A percentile compares a stretch with the other conserved stretches of the same genome.
These are phyloP conservation scores for Schrenkiella parvula DNA, from an alignment of 345 rosid species.

Conservation along the genomic window DNA sequence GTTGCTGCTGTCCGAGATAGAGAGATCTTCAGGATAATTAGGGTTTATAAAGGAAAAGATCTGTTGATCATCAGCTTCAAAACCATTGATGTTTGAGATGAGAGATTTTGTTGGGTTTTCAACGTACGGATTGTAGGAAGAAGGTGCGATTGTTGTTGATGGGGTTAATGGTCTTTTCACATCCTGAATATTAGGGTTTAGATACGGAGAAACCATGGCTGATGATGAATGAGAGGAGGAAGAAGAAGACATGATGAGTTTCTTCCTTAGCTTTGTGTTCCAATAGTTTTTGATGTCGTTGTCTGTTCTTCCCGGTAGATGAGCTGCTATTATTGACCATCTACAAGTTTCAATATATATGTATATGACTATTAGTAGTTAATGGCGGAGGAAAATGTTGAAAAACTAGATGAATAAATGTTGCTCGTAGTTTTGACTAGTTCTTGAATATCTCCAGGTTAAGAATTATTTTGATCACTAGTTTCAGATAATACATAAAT, in stretches of 20 bases:
- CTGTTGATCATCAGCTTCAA: constrained; percentile 20
- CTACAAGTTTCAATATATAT: constrained; percentile 38
- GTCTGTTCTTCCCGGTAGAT: constrained; percentile 90
- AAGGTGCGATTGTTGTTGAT: constrained; percentile 34
- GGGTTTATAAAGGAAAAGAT: constrained; percentile 13
- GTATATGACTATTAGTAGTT: not conserved
- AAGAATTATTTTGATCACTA: not conserved
- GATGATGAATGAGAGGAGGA: constrained; percentile 22
- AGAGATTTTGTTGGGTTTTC: constrained; percentile 35
- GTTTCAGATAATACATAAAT: not conserved
- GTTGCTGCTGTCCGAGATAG: constrained; percentile 1
- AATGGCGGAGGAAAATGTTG: constrained; percentile 8
- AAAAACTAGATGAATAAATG: constrained; percentile 4
- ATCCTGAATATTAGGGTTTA: constrained; percentile 26
- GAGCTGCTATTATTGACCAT: constrained; percentile 98
- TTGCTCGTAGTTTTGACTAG: constrained; percentile 28
- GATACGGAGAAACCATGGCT: constrained; percentile 18
- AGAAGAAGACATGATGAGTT: constrained; percentile 44
- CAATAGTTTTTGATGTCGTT: constrained; percentile 93
- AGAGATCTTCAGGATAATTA: constrained; percentile 22
- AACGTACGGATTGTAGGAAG: constrained; percentile 30
- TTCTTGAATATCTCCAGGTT: constrained; percentile 16
- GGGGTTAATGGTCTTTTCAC: constrained; percentile 39
- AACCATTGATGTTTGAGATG: constrained; percentile 19
- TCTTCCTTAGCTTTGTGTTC: constrained; percentile 97